Evolutionary conservation across 306 rosid species (phyloP).

Genomic region (Hippophae tibetana): DNA sequence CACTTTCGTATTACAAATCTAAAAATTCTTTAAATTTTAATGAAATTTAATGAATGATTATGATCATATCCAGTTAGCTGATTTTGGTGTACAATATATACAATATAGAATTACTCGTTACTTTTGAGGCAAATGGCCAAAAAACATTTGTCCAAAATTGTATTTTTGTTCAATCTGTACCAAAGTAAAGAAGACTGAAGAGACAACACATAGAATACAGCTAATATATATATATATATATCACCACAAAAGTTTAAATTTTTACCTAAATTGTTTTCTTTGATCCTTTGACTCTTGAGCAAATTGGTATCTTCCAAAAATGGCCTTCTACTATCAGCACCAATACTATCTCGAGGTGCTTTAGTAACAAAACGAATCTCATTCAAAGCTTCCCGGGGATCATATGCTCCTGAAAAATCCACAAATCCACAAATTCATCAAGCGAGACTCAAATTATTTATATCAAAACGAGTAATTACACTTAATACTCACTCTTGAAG

Average conservation of each 20-base stretch:
- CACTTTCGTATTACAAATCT: too few species aligned
- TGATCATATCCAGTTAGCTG: too few species aligned
- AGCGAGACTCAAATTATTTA: background rate
- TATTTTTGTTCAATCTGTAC: too few species aligned
- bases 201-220: background rate
- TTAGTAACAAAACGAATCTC: constrained; percentile 13
- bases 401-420: constrained; percentile 40
- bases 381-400: constrained; percentile 22
- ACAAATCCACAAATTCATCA: background rate
- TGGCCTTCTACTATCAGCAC: constrained; percentile 9
- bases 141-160: too few species aligned
- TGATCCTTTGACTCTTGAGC: constrained; percentile 43
- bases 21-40: too few species aligned
- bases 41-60: too few species aligned
- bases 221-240: background rate
- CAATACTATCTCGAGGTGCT: constrained; percentile 12
- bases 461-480: background rate
- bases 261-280: constrained; percentile 36
- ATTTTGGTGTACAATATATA: too few species aligned
- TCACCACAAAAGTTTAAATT: background rate
- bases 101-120: too few species aligned
- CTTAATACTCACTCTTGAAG: constrained; percentile 35
- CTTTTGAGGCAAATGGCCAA: too few species aligned
- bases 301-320: constrained; percentile 24
- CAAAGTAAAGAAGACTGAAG: too few species aligned